phyloP scores from a whole-genome alignment of 306 rosid genomes.

The Senna siamea region DNA sequence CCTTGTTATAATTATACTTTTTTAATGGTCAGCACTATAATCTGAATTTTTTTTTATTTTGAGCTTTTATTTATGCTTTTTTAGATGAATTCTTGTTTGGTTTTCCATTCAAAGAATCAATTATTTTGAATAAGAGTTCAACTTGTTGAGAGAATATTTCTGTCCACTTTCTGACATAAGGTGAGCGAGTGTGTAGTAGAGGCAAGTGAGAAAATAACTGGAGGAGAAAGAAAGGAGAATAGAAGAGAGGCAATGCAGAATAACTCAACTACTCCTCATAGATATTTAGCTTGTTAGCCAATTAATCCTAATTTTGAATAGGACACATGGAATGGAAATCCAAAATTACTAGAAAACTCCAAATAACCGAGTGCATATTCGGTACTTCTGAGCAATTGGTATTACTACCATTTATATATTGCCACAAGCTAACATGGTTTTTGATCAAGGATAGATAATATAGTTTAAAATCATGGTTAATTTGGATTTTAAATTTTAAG shows the following conservation, averaged over 20 bases:
- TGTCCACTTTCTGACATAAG: neutral
- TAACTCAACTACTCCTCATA: neutral
- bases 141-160: neutral
- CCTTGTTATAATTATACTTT: neutral
- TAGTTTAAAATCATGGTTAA: too few species aligned
- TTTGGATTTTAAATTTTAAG: too few species aligned
- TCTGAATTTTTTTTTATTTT: neutral
- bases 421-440: too few species aligned
- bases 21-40: slow-evolving; percentile 5
- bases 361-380: neutral
- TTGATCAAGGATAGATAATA: too few species aligned
- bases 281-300: neutral
- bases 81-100: neutral
- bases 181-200: too few species aligned
- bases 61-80: neutral
- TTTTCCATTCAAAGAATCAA: slow-evolving; percentile 5
- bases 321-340: neutral
- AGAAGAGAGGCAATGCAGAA: neutral
- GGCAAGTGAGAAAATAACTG: neutral
- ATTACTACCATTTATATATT: too few species aligned
- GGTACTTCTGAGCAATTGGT: too few species aligned
- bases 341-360: neutral
- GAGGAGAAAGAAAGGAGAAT: neutral
- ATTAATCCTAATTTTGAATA: neutral
- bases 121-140: neutral